Base-by-base conservation (phyloP, 1,284 basidiomycete species). In the Cystobasidium pallidum region DNA sequence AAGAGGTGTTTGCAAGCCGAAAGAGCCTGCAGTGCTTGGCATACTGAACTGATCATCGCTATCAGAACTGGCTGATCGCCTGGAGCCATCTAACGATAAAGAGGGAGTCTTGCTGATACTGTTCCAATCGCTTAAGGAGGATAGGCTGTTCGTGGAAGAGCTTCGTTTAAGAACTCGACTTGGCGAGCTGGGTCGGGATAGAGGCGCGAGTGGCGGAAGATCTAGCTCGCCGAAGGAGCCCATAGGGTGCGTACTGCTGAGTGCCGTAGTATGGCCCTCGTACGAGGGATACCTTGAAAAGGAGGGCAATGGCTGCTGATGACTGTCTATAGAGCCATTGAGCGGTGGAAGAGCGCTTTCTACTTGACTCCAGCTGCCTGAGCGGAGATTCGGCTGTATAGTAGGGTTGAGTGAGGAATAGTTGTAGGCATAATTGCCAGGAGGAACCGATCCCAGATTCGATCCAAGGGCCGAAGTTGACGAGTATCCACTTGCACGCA, bases 321-420 rank as follows among this genome's bases (percentile, higher is more conserved):
- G 15, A 45, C 26, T 49, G 26, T 28, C 28, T 21, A 49, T 49
- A 28, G 62, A 64, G 36, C 15, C 36, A n/a, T 64, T 64, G 8
- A 55, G 28, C 30, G 52, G 49, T 21, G 67, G 67, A 10, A 70
- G 43, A 19, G 67, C 67, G 32, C 34, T 49, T 39, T 70, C 67
- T 15, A 70, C 67, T 30, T 57, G 47, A 58, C 55, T 62, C 67
- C 67, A 70, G 21, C 57, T 61, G 17, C 67, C 67, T 11, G 67
- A 70, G 21, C 67, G 54, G 36, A 58, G 17, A 51, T 64, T 64
- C 15, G 45, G 62, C 26, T 41, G 43, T 8, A 52, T 4, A 2
- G 58, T 21, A 13, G 57, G 26, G 24, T 57, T 55, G 11, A 51
- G 45, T 24, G 43, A 36, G 30, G 62, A 47, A 34, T 39, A 17